Conservation (phyloP, 208 protist species). For the Strigomonas galati region DNA sequence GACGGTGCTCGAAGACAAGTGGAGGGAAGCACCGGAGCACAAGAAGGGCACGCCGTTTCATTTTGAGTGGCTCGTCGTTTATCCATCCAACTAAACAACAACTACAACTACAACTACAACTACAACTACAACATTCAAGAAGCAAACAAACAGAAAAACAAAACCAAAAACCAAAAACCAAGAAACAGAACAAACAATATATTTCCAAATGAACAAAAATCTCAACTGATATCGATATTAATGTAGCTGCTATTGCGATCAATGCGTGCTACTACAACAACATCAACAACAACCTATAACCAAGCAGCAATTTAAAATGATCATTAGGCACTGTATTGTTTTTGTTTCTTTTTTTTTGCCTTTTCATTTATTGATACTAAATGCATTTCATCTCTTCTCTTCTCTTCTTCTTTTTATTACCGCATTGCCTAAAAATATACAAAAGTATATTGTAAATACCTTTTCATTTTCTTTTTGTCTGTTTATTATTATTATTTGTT, state of each 20-base stretch:
- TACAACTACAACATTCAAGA: background rate
- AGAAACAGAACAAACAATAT: background rate
- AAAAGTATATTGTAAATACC: background rate
- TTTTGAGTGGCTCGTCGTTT: slow-evolving; percentile 23
- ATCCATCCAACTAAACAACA: background rate
- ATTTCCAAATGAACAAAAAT: background rate
- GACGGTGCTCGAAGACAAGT: slow-evolving; percentile 23
- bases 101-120: background rate
- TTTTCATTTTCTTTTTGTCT: slow-evolving; percentile 16
- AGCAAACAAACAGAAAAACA: background rate
- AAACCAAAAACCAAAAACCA: background rate
- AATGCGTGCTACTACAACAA: background rate
- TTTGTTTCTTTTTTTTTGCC: slow-evolving; percentile 18
- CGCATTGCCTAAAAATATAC: background rate
- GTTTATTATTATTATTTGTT: slow-evolving; percentile 3
- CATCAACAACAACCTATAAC: too few relatives aligned
- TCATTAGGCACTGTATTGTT: too few relatives aligned
- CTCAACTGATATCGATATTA: background rate
- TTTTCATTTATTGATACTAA: background rate
- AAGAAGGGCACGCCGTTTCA: slow-evolving; percentile 4
- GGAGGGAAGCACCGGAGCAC: slow-evolving; percentile 3
- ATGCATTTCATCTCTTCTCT: background rate
- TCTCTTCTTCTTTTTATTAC: slow-evolving; percentile 1
- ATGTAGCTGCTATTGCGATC: background rate
- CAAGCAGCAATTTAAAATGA: too few relatives aligned